Conservation (phyloP, 371 early-diverging fungal genomes). For the Aphelidium insulamus region DNA sequence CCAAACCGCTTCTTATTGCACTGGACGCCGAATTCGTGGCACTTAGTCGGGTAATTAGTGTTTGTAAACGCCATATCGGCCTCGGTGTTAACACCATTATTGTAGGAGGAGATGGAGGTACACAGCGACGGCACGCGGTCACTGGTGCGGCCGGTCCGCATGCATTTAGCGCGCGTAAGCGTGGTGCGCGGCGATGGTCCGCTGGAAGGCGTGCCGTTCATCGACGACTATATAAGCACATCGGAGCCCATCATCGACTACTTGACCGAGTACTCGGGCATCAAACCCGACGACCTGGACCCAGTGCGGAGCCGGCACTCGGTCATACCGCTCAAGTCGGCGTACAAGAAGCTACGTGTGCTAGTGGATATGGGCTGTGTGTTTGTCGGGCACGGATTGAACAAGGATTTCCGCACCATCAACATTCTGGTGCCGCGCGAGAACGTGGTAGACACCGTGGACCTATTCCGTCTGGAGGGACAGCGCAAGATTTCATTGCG, state of each 20-base stretch:
- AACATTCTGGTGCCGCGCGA: slow-evolving; percentile 66
- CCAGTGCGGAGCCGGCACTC: slow-evolving; percentile 36
- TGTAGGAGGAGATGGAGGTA: slow-evolving; percentile 62
- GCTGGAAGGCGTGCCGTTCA: slow-evolving; percentile 53
- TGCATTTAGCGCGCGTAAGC: slow-evolving; percentile 69
- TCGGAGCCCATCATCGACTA: slow-evolving; percentile 68
- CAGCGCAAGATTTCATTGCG: slow-evolving; percentile 55
- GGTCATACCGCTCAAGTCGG: slow-evolving; percentile 63
- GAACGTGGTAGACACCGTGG: slow-evolving; percentile 78
- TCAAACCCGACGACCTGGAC: slow-evolving; percentile 65
- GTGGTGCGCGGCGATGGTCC: slow-evolving; percentile 58
- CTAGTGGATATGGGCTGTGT: slow-evolving; percentile 69
- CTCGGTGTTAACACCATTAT: neutral
- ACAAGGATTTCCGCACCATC: slow-evolving; percentile 78
- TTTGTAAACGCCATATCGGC: neutral
- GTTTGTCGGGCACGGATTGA: slow-evolving; percentile 82
- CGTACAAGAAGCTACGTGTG: slow-evolving; percentile 64
- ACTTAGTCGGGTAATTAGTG: slow-evolving; percentile 28
- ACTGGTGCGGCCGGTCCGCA: slow-evolving; percentile 50
- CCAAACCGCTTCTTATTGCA: slow-evolving; percentile 28
- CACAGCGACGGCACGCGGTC: slow-evolving; percentile 72
- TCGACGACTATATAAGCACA: slow-evolving; percentile 80
- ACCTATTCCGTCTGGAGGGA: slow-evolving; percentile 36
- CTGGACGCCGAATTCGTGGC: slow-evolving; percentile 91
- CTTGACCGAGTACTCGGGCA: slow-evolving; percentile 76